phyloP scores from a whole-genome alignment of 768 basidiomycete genomes.

The Suillus plorans region DNA sequence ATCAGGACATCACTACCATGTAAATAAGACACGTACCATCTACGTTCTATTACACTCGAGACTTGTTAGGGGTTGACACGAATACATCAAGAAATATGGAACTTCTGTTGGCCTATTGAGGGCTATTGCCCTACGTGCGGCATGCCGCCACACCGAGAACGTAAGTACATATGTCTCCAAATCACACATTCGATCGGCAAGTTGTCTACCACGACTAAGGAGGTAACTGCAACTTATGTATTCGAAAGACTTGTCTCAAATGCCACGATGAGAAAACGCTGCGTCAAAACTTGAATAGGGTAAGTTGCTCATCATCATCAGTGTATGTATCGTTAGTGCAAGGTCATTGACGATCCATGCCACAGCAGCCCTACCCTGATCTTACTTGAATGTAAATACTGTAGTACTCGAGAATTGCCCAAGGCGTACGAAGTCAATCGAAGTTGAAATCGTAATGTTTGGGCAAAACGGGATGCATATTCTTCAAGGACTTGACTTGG shows the following conservation, averaged over 20 bases:
- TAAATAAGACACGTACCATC: not conserved
- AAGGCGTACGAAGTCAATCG: constrained; percentile 15
- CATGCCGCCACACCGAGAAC: not conserved
- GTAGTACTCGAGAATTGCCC: constrained; percentile 24
- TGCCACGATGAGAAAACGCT: not conserved
- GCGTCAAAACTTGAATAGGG: constrained; percentile 20
- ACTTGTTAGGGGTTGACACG: not conserved
- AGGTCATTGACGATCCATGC: constrained; percentile 14
- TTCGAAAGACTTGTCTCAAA: not conserved
- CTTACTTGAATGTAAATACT: constrained; percentile 17
- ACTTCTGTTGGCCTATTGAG: not conserved
- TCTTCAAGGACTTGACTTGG: constrained; percentile 27
- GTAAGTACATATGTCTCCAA: too few species aligned
- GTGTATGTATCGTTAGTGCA: not conserved
- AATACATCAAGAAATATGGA: not conserved
- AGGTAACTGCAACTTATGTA: not conserved
- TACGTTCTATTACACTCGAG: not conserved
- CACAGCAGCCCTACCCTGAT: constrained; percentile 26
- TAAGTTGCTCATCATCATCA: constrained; percentile 12
- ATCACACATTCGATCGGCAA: not conserved
- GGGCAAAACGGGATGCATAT: constrained; percentile 27
- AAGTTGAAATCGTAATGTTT: constrained; percentile 29
- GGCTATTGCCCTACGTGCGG: too few species aligned
- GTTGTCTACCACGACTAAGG: not conserved
- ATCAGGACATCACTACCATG: not conserved